Evolutionary conservation across 129 eudicot species (phyloP).

Genomic region (Artemisia tridentata): DNA sequence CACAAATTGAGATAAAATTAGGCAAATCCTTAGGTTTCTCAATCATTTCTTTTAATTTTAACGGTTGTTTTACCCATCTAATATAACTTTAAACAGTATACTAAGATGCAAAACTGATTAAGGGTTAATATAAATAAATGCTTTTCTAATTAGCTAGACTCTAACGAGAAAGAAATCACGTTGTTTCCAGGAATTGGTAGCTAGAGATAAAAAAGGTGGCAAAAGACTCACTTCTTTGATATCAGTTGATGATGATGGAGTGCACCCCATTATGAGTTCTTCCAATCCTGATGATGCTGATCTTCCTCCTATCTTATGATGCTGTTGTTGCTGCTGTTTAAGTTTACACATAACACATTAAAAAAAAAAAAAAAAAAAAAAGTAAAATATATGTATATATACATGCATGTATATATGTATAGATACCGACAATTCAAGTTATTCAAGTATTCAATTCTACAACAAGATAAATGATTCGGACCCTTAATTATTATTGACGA

Average conservation of each 20-base stretch:
- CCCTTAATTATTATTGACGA: no score
- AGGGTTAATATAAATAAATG: no score
- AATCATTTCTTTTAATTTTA: no score
- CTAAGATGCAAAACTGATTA: no score
- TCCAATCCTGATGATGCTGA: conserved; percentile 88
- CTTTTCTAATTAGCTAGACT: no score
- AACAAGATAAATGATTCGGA: no score
- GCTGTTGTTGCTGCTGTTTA: conserved; percentile 50
- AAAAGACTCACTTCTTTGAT: conserved; percentile 54
- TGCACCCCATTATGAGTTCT: conserved; percentile 94
- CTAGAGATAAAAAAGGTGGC: conserved; percentile 42
- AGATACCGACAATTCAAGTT: background rate
- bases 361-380: no score
- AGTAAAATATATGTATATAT: background rate
- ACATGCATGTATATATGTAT: background rate
- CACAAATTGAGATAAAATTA: no score
- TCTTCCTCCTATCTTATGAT: conserved; percentile 74
- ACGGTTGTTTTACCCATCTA: no score
- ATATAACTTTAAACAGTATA: no score
- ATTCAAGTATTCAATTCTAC: background rate
- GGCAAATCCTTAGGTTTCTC: no score
- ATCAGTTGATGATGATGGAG: conserved; percentile 60
- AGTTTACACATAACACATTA: background rate
- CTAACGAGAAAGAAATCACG: no score
- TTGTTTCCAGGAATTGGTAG: background rate